Evolutionary conservation across 331 rosid species (phyloP), one percentile per base, ranked within the genome.

Genomic region (Quercus tomentella): DNA sequence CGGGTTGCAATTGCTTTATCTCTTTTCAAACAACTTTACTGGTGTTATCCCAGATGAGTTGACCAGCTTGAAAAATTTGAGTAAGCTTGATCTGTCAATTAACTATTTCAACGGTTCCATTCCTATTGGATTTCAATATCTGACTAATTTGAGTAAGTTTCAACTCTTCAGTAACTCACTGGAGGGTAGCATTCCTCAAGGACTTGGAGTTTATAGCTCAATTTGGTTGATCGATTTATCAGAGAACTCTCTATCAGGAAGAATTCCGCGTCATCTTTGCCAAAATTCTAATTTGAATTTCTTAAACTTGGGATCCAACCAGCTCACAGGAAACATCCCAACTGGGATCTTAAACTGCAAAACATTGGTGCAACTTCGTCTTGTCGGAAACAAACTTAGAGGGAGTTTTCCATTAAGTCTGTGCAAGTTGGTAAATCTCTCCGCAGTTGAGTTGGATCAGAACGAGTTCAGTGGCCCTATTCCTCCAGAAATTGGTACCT

Each of bases 211-310:
- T 52, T 56, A 75, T 73, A 89, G 97, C 82, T 80, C 33, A 70
- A 92, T 93, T 79, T 93, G 97, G 97, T 97, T 96, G 21, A 90
- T 92, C 76, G 99, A 96, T 86, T 89, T 96, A 45, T 91, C 97
- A 5, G 84, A 81, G 62, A 91, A 96, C 86, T 56, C 60, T 30
- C 82, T 96, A 79, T 85, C 89, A 7, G 97, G 99, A 68, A 81
- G 72, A 56, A 89, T 96, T 54, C 98, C 99, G 4, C 91, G 92
- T 55, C 75, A 91, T 82, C 89, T 96, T 31, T 96, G 99, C 82
- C 88, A n/a, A 56, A 68, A 83, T 68, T 93, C 94, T 26, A 84
- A 76, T 28, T 81, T 93, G 81, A 87, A 73, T 77, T 78, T 92
- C 77, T 84, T 96, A 87, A 96, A 89, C 81, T 76, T 91, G 63